Evolutionary conservation across 2,329 filamentous ascomycete species (phyloP).

Genomic region (Amylocarpus encephaloides): DNA sequence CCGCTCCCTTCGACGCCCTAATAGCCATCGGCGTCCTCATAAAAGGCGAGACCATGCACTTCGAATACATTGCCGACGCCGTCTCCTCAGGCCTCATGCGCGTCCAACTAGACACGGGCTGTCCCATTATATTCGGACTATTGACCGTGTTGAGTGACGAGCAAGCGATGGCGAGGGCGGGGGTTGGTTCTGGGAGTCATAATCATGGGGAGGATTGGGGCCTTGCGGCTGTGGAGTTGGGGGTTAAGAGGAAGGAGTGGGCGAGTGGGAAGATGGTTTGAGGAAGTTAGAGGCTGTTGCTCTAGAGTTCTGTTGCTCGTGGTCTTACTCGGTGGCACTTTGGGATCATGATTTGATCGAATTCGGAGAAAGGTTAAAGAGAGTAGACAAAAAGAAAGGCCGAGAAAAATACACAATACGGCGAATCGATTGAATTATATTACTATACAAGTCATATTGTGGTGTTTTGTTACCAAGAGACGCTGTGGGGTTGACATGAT

Average conservation of each 20-base stretch:
- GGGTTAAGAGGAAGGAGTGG: constrained; percentile 81
- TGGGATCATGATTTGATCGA: not conserved
- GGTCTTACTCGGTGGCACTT: not conserved
- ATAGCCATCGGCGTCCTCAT: constrained; percentile 95
- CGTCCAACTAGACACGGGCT: constrained; percentile 79
- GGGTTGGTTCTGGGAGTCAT: constrained; percentile 73
- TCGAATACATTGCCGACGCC: constrained; percentile 94
- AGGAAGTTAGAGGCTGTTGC: not conserved
- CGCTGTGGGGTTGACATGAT: constrained; percentile 8
- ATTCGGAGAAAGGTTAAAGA: not conserved
- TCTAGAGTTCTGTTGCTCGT: not conserved
- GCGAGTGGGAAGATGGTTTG: constrained; percentile 37
- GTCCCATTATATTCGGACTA: constrained; percentile 88
- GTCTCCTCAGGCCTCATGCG: constrained; percentile 92
- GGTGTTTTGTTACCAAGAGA: constrained; percentile 3
- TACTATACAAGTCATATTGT: constrained; percentile 12
- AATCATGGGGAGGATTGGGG: constrained; percentile 99
- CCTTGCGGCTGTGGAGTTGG: constrained; percentile 86
- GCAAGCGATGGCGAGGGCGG: constrained; percentile 80
- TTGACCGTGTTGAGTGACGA: constrained; percentile 84
- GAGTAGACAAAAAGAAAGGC: not conserved
- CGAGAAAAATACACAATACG: not conserved
- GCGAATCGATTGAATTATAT: constrained; percentile 9
- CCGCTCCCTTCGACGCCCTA: constrained; percentile 79
- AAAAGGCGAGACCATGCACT: constrained; percentile 99